Evolutionary conservation across 2,329 filamentous ascomycete species (phyloP), one percentile per base, ranked within the genome.

Genomic region (Nectriaceae sp.): DNA sequence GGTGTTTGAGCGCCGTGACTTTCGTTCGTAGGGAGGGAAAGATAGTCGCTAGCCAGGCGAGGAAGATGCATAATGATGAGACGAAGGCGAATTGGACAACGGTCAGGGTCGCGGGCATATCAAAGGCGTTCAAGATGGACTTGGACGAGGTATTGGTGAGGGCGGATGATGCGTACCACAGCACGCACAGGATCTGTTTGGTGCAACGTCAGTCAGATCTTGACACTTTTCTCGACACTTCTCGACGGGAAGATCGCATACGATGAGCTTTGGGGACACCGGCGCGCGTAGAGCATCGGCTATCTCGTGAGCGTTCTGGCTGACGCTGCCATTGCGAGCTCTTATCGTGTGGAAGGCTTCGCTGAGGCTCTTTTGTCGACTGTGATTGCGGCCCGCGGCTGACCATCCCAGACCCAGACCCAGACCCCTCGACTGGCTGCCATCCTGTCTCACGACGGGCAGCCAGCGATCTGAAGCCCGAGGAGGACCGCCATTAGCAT

Each of bases 111-210:
- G 94, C 88, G 2, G 93, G 93, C 70, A 90, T 94, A 49, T 89
- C 85, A 57, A 97, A 90, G 37, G 90, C 89, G 59, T 90, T 97
- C 53, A 97, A 78, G 64, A 99, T 99, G 16, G 93, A 89, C 74
- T 99, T 99, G 44, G 94, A 97, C 20, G 94, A 97, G 2, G 94
- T 97, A 68, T 97, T 99, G 53, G 94, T 97, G 60, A 97, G 76
- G 54, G 95, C 94, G 37, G 93, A 97, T 20, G 92, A 96, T 68
- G 89, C 82, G 75, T 97, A 99, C 94, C 94, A 97, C 65, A 93
- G 73, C 49, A 92, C 74, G 71, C 93, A 97, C 41, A 97, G 84
- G 42, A 81, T 72, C 93, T 97, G 70, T 59, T 44, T 49, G 49
- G 61, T 69, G 64, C 59, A 61, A 50, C 47, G 54, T 56, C 49